These are phyloP conservation scores for Hemileia vastatrix DNA, from an alignment of 1,284 basidiomycete genomes.

Conservation along the genomic window DNA sequence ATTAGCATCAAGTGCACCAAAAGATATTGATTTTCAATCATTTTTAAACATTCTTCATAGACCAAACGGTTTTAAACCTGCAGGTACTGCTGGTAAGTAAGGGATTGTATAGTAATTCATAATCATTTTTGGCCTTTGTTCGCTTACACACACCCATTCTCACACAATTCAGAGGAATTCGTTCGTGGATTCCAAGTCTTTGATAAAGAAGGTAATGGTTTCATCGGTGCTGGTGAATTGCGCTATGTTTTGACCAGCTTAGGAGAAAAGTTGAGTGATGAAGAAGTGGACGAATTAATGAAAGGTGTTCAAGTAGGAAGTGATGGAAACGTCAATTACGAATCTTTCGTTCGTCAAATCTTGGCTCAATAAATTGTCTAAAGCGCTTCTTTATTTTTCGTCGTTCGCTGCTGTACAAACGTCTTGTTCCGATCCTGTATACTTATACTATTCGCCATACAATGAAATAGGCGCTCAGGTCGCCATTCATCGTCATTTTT, in stretches of 20 bases:
- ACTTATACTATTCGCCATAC: too few relatives aligned
- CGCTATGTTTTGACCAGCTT: constrained; percentile 90
- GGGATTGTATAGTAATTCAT: not conserved
- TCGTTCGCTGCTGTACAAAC: too few relatives aligned
- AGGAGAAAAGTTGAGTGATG: constrained; percentile 94
- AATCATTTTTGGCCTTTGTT: not conserved
- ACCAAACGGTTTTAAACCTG: constrained; percentile 91
- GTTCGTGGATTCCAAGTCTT: constrained; percentile 98
- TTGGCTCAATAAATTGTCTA: too few relatives aligned
- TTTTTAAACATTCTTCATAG: constrained; percentile 86
- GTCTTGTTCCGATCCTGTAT: too few relatives aligned
- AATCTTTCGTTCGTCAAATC: constrained; percentile 85
- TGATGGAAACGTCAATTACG: constrained; percentile 94
- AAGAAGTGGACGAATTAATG: constrained; percentile 93
- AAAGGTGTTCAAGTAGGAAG: constrained; percentile 88
- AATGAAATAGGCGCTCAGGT: too few relatives aligned
- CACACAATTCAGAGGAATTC: constrained; percentile 70
- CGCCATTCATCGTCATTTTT: too few relatives aligned
- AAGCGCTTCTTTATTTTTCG: not conserved
- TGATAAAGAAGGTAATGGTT: constrained; percentile 94
- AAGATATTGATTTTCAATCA: constrained; percentile 57
- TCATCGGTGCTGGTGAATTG: constrained; percentile 81
- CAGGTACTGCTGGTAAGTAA: constrained; percentile 69
- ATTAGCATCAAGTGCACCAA: constrained; percentile 61
- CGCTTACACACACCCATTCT: not conserved